These are phyloP conservation scores for Oenanthe javanica DNA, from an alignment of 140 eudicot genomes.

Conservation along the genomic window DNA sequence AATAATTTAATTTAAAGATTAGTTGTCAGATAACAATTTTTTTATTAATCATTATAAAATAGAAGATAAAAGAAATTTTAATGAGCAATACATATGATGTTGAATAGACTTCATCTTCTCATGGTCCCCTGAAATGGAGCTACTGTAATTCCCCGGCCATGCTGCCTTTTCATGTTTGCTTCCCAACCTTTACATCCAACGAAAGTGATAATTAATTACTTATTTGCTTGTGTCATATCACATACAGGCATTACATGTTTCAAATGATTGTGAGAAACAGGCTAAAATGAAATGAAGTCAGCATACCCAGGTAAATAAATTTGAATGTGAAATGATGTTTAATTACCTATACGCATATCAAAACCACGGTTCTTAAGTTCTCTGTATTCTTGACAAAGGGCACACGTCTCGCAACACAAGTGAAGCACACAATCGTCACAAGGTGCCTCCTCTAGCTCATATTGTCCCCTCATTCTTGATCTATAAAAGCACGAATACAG, in stretches of 20 bases:
- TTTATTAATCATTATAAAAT: too few species aligned
- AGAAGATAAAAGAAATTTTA: background rate
- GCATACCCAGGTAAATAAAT: too few species aligned
- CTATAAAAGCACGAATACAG: slow-evolving; percentile 39
- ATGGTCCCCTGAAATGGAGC: slow-evolving; percentile 8
- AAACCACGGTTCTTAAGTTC: slow-evolving; percentile 33
- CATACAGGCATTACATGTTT: background rate
- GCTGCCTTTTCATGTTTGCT: slow-evolving; percentile 10
- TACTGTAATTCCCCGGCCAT: slow-evolving; percentile 1
- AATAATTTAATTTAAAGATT: background rate
- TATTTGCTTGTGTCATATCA: too few species aligned
- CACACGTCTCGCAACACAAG: slow-evolving; percentile 35
- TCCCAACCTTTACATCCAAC: slow-evolving; percentile 7
- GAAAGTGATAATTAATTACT: background rate
- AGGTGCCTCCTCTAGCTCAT: slow-evolving; percentile 22
- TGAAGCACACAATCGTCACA: slow-evolving; percentile 43
- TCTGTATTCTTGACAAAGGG: slow-evolving; percentile 59
- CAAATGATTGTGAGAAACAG: background rate
- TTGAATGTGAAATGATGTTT: background rate
- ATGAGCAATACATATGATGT: background rate
- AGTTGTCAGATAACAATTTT: background rate
- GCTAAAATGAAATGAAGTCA: background rate
- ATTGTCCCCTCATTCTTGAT: slow-evolving; percentile 40
- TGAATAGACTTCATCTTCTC: background rate
- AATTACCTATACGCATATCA: slow-evolving; percentile 6